Base-by-base conservation (phyloP, 768 basidiomycete genomes). In the Tylopilus subfusipes region DNA sequence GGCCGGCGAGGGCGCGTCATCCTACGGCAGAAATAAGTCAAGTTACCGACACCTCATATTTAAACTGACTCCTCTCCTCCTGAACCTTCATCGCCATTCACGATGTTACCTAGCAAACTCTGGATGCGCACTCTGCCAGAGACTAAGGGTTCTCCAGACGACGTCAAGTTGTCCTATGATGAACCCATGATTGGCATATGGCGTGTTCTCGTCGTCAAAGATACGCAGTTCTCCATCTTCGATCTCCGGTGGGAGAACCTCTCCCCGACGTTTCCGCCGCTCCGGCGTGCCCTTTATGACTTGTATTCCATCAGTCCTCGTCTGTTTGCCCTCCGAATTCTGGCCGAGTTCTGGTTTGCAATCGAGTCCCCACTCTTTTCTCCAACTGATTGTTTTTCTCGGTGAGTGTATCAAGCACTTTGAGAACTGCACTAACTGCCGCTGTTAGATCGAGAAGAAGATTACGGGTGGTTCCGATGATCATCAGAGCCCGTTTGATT, bases 151-250 rank as follows among this genome's bases (percentile, higher is more conserved):
- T 6, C 50, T 33, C 8, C 50, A 29, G 13, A 52, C 22, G 13
- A 52, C 22, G 48, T 38, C 39, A 52, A 61, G 8, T 12, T 11
- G 31, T 21, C 34, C n/a, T n/a, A n/a, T 16, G 42, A 57, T 5
- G 66, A 68, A 31, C 46, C 55, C 25, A 42, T 7, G 7, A 50
- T 68, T 29, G 66, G 66, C 9, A 51, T 68, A 31, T 68, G 66
- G 66, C 67, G 65, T 16, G 24, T 68, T 27, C 49, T 64, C 8
- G 30, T 68, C 14, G 18, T 48, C 22, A 57, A 62, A 9, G 55
- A 63, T 18, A 36, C 47, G 7, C n/a, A 14, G 18, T 51, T 56
- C 22, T 42, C 31, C 14, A 21, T 54, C 5, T 48, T 57, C 36
- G 45, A 46, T 25, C 34, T 64, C 27, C 42, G 48, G 14, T 64